These are phyloP conservation scores for Vitis hybrid DNA, from an alignment of 177 flowering plant species.

Conservation along the genomic window DNA sequence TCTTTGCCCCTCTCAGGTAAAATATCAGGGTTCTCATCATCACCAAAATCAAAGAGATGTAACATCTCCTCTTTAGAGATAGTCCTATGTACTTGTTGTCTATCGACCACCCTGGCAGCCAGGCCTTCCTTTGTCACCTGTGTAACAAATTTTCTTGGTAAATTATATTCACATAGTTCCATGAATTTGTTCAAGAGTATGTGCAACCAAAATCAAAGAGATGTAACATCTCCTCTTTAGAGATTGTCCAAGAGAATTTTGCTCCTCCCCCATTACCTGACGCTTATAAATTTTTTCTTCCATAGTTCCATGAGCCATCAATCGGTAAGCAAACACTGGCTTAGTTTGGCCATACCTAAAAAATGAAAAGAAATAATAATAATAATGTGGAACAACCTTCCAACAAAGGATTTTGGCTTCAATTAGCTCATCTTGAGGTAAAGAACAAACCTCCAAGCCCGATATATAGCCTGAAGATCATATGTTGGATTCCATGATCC, in stretches of 20 bases:
- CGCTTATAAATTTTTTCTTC: constrained; percentile 99
- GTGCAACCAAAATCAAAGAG: constrained; percentile 78
- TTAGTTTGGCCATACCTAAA: constrained; percentile 94
- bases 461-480: constrained; percentile 98
- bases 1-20: constrained; percentile 35
- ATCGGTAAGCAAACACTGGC: constrained; percentile 93
- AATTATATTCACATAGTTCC: not conserved
- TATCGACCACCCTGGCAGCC: constrained; percentile 98
- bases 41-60: constrained; percentile 95
- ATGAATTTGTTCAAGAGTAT: no score
- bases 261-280: constrained; percentile 54
- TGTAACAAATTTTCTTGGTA: constrained; percentile 9
- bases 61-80: constrained; percentile 96
- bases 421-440: not conserved
- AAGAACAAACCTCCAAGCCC: constrained; percentile 85
- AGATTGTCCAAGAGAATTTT: constrained; percentile 56
- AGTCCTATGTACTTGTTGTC: constrained; percentile 89
- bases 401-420: no score
- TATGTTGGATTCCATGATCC: constrained; percentile 99
- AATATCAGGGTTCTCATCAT: constrained; percentile 66
- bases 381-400: not conserved
- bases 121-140: constrained; percentile 98
- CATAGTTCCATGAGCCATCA: constrained; percentile 98
- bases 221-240: constrained; percentile 94
- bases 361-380: not conserved